Base-by-base conservation (phyloP, 2,329 filamentous ascomycete genomes). In the Pezicula carpinea region DNA sequence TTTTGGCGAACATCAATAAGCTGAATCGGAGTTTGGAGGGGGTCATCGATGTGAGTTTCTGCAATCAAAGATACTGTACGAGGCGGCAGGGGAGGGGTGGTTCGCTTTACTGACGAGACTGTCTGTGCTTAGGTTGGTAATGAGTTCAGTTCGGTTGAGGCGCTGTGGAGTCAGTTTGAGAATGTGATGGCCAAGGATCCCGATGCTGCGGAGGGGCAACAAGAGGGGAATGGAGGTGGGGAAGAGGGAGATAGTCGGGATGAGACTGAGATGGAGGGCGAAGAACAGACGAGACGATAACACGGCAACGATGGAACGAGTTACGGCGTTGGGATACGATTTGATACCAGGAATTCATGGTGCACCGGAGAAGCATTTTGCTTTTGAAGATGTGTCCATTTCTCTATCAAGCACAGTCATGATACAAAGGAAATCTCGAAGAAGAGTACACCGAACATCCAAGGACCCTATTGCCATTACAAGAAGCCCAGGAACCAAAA, bases 151-250 rank as follows among this genome's bases (percentile, higher is more conserved):
- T 91, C 89, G 4, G 93, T 99, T 36, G 93, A 99, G 67, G 90
- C 89, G 23, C 77, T 99, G 14, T 99, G 93, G 93, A 95, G 88
- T 33, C 89, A 95, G 61, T 97, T 99, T 63, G 93, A 99, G 70
- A 87, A 85, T 56, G 91, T 97, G 58, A 97, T 96, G 91, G 88
- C 81, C 7, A 88, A 85, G 60, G 78, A 85, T 47, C 69, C 70
- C 3, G 71, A 69, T 42, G 59, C 62, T 2, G 53, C 63, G 15
- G 60, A 54, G 11, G 56, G 60, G 14, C 53, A 54, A 29, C 44
- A 53, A 57, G 57, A 64, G 35, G 59, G 52, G 46, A 39, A 58
- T 58, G 47, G 49, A 22, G 54, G 43, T 17, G 59, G 60, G 14
- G 65, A 64, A 33, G 59, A 53, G 35, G 54, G 41, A 17, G 53